Evolutionary conservation across 495 filamentous ascomycete genomes (phyloP), one percentile per base, ranked within the genome.

Genomic region (Trichocladium uniseriatum): DNA sequence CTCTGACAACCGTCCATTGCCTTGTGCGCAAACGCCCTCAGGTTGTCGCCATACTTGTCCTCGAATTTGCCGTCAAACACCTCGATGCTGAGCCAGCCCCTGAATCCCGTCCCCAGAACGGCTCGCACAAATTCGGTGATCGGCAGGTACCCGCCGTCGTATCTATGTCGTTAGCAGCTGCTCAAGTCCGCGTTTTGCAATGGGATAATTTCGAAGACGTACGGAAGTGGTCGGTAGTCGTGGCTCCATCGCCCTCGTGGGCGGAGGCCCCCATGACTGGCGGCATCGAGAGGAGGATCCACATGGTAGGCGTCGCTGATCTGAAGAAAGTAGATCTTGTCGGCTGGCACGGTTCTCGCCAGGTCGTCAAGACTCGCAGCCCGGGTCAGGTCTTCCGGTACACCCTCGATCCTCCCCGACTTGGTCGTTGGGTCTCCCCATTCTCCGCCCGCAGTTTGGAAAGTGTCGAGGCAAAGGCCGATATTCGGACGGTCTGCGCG

Each of bases 391-490:
- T 78, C 65, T 7, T 55, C 55, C 15, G 47, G 34, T 0, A 54
- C 41, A 6, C 51, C 35, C 3, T 61, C 49, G 3, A 81, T 67
- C n/a, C 79, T 54, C 0, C 86, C 85, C 0, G 80, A 81, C 1
- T 56, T 19, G 0, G 81, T 85, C 0, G 79, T 85, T 0, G 87
- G 87, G 64, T 91, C 85, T 0, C 69, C 84, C 77, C 76, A 90
- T 65, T 94, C 86, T 28, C 79, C 76, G 1, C 85, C 86, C 0
- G 77, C 82, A 5, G 78, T 84, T 59, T 91, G 86, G 68, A 91
- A 90, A 0, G 86, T 91, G 61, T 94, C 86, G 13, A 94, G 74
- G 58, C 86, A 90, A 2, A 90, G 65, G 0, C 87, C 85, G 24
- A 88, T 65, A 55, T 91, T 91, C 0, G 69, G 69, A 3, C 79